Percentiles rank a stretch among this genome's conserved stretches.
Conservation (phyloP, 177 flowering plant genomes). For the Vitis hybrid region DNA sequence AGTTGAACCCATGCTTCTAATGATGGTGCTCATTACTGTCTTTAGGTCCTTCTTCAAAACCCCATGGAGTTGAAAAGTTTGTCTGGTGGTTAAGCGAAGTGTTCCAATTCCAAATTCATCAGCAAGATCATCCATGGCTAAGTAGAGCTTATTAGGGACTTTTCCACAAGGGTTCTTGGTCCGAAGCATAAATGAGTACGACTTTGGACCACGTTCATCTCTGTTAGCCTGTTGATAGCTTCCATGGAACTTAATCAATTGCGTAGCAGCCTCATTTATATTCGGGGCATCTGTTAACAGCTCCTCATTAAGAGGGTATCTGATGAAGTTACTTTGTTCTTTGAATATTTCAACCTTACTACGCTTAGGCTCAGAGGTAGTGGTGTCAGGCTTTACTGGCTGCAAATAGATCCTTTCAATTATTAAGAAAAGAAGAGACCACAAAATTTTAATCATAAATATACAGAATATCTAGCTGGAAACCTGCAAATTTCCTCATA, state of each 20-base stretch:
- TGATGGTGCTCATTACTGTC: conserved; percentile 90
- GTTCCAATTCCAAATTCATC: conserved; percentile 97
- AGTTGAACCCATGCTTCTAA: conserved; percentile 86
- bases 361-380: conserved; percentile 65
- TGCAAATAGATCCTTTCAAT: conserved; percentile 33
- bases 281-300: conserved; percentile 75
- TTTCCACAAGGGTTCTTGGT: conserved; percentile 98
- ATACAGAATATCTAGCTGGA: too few species aligned
- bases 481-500: too few species aligned
- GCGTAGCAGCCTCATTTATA: conserved; percentile 86
- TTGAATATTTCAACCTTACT: conserved; percentile 97
- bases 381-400: conserved; percentile 75
- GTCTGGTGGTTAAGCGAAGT: conserved; percentile 94
- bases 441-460: not conserved
- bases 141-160: conserved; percentile 84
- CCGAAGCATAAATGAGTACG: conserved; percentile 94
- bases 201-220: conserved; percentile 75
- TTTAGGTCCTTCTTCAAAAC: conserved; percentile 86
- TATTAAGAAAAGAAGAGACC: conserved; percentile 3
- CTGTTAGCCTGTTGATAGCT: conserved; percentile 91
- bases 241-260: conserved; percentile 97
- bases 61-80: conserved; percentile 99
- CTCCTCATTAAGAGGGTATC: conserved; percentile 97
- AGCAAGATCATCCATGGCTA: conserved; percentile 95
- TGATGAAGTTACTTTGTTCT: conserved; percentile 86